Evolutionary conservation across 2,329 filamentous ascomycete genomes (phyloP).

Genomic region (Fusarium sulawesiense): DNA sequence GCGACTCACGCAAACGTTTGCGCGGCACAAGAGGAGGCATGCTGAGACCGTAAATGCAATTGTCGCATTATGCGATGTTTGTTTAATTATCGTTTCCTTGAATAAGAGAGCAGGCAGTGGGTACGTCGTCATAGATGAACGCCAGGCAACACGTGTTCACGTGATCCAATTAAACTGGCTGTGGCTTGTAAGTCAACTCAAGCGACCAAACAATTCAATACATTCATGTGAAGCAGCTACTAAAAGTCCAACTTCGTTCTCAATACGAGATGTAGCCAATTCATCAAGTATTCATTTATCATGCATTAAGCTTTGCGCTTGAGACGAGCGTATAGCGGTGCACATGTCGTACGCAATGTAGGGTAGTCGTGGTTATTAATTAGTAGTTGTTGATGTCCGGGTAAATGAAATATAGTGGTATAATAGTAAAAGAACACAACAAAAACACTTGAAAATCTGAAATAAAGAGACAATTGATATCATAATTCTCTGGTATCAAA

Average conservation of each 20-base stretch:
- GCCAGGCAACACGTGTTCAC: slow-evolving; percentile 18
- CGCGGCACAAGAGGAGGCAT: slow-evolving; percentile 78
- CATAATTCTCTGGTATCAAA: slow-evolving; percentile 3
- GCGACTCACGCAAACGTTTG: slow-evolving; percentile 69
- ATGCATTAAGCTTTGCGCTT: fast-evolving
- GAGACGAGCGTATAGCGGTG: neutral
- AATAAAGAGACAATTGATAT: neutral
- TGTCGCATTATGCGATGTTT: slow-evolving; percentile 27
- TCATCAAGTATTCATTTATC: neutral
- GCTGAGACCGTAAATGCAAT: slow-evolving; percentile 19
- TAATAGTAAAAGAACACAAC: neutral
- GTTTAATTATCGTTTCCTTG: neutral
- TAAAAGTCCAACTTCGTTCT: neutral
- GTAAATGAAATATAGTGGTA: neutral
- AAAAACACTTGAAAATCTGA: neutral
- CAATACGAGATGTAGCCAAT: fast-evolving
- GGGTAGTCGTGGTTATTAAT: neutral
- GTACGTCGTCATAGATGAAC: slow-evolving; percentile 32
- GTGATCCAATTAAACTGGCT: slow-evolving; percentile 2
- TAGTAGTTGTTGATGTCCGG: neutral
- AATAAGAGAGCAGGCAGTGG: slow-evolving; percentile 3
- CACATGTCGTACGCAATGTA: neutral
- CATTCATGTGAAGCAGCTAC: neutral
- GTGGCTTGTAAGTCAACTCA: neutral
- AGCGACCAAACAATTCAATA: neutral